These are phyloP conservation scores for Talaromyces amestolkiae DNA, from an alignment of 2,329 filamentous ascomycete species.

Conservation along the genomic window DNA sequence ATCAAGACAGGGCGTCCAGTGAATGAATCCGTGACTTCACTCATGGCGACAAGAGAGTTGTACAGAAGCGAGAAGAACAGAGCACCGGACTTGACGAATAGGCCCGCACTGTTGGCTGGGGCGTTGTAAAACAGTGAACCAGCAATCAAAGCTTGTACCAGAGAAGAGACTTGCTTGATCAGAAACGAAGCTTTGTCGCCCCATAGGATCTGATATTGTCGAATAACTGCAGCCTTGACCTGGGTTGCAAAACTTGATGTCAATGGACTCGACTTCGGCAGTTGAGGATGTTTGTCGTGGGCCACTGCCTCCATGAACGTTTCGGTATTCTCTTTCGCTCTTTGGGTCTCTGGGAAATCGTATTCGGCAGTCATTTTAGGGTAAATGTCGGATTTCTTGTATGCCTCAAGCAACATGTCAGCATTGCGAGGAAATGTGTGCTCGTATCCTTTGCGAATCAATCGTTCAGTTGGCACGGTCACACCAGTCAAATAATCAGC, in stretches of 20 bases:
- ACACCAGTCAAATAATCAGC: conserved; percentile 66
- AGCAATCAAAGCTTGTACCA: conserved; percentile 60
- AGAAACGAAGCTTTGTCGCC: conserved; percentile 64
- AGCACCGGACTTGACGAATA: conserved; percentile 64
- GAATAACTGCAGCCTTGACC: conserved; percentile 40
- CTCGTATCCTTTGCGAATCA: conserved; percentile 45
- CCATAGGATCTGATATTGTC: conserved; percentile 65
- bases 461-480: conserved; percentile 55
- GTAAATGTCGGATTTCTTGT: conserved; percentile 54
- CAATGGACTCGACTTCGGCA: conserved; percentile 55
- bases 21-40: conserved; percentile 65
- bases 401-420: conserved; percentile 46
- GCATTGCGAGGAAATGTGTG: conserved; percentile 46
- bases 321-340: conserved; percentile 51
- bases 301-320: conserved; percentile 55
- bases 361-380: conserved; percentile 56
- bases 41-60: conserved; percentile 61
- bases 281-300: conserved; percentile 55
- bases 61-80: conserved; percentile 64
- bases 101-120: conserved; percentile 54
- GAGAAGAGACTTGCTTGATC: conserved; percentile 59
- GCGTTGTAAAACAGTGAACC: conserved; percentile 69
- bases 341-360: conserved; percentile 53
- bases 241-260: conserved; percentile 59
- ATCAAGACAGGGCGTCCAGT: conserved; percentile 57